Evolutionary conservation across 1,139 yeast genomes (phyloP), one percentile per base, ranked within the genome.

Genomic region (Debaryomyces psychrophilus): DNA sequence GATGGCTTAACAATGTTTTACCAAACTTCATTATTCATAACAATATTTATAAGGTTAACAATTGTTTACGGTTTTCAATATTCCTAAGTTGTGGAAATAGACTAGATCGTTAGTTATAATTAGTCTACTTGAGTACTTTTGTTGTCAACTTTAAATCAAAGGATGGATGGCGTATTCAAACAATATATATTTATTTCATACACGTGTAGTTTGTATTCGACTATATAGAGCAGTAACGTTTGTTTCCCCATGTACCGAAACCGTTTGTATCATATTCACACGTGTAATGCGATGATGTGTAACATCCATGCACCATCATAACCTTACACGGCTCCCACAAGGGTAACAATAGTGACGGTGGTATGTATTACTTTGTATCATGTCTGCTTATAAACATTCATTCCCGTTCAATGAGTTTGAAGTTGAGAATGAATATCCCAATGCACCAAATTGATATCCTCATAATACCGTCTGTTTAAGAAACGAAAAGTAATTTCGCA

Each of bases 1-100:
- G 96, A 65, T 92, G 96, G 47, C 88, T 74, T 33, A 84, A 68
- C 55, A 89, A 67, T 4, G 90, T 87, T 64, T 89, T 89, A 31
- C 95, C 96, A 65, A 89, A 89, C 77, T 89, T 89, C 96, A 89
- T 88, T 28, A 27, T 38, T 27, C 27, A 20, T 18, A 14, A 38
- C 20, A 5, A 17, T 29, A 18, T 18, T 18, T 6, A 7, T 8
- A n/a, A 11, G 8, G 5, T 28, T 2, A 15, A 20, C 5, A 20
- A 4, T 20, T 20, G 22, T 20, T 4, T 4, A 5, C 31, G 6
- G 17, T 28, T n/a, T n/a, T n/a, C n/a, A n/a, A n/a, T n/a, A n/a
- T n/a, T n/a, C n/a, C n/a, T n/a, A n/a, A n/a, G n/a, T n/a, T n/a
- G n/a, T n/a, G n/a, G n/a, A n/a, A n/a, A n/a, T n/a, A n/a, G n/a